A percentile compares a stretch with the other conserved stretches of the same genome.
phyloP scores from a whole-genome alignment of 2,329 filamentous ascomycete genomes.

The Nectriaceae sp. region DNA sequence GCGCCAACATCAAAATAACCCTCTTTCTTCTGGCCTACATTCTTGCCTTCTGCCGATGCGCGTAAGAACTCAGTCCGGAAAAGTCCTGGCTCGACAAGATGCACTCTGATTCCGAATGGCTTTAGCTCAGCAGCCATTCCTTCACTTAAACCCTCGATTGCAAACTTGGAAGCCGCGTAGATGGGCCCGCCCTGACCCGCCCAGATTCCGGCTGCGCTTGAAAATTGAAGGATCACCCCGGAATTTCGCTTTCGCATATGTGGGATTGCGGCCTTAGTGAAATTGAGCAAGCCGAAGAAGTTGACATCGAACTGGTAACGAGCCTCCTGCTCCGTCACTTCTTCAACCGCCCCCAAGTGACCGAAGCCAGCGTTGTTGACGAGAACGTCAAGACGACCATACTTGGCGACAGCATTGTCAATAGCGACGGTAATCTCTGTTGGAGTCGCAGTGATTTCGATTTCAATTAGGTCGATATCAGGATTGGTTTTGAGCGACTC shows the following conservation, averaged over 20 bases:
- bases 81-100: conserved; percentile 45
- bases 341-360: conserved; percentile 30
- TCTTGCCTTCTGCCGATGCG: conserved; percentile 4
- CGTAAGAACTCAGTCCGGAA: conserved; percentile 47
- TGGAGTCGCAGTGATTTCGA: background rate
- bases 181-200: conserved; percentile 21
- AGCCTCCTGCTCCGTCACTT: conserved; percentile 19
- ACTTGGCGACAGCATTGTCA: conserved; percentile 24
- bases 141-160: conserved; percentile 23
- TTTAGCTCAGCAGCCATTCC: conserved; percentile 22
- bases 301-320: conserved; percentile 43
- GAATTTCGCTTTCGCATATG: conserved; percentile 39
- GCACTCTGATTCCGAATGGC: conserved; percentile 42
- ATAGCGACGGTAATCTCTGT: background rate
- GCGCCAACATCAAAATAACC: conserved; percentile 1
- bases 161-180: conserved; percentile 27
- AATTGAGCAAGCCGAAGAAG: conserved; percentile 44
- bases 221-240: conserved; percentile 30
- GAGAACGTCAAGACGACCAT: conserved; percentile 37
- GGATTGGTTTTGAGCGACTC: background rate
- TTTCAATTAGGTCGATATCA: background rate
- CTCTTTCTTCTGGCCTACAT: background rate
- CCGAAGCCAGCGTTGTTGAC: conserved; percentile 36
- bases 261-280: conserved; percentile 39
- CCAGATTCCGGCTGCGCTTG: conserved; percentile 17